Conservation (phyloP, 2,329 filamentous ascomycete species). For the Penicillium rolfsii region DNA sequence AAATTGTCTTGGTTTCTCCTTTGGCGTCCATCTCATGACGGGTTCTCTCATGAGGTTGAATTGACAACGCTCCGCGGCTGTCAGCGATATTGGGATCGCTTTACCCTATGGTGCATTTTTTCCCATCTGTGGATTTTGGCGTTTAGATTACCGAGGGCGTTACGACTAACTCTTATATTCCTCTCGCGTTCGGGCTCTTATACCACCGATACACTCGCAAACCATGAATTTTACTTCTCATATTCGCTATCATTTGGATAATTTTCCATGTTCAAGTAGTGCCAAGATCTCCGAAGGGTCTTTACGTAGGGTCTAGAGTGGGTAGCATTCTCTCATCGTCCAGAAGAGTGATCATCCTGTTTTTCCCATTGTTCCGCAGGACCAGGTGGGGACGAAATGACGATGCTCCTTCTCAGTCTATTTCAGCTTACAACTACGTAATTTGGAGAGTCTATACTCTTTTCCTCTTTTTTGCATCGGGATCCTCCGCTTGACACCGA, state of each 20-base stretch:
- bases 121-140: constrained; percentile 4
- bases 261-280: not conserved
- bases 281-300: not conserved
- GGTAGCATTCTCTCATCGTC: not conserved
- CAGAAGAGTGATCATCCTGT: not conserved
- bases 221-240: not conserved
- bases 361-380: not conserved
- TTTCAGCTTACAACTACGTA: not conserved
- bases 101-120: not conserved
- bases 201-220: constrained; percentile 20
- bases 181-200: constrained; percentile 11
- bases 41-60: not conserved
- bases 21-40: constrained; percentile 14
- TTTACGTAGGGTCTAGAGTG: not conserved
- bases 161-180: constrained; percentile 3
- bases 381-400: not conserved
- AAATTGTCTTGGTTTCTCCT: constrained; percentile 6
- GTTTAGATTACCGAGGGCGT: constrained; percentile 14
- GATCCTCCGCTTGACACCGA: not conserved
- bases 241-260: too few species aligned
- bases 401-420: not conserved
- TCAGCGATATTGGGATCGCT: not conserved
- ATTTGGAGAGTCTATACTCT: not conserved
- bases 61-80: not conserved
- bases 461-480: constrained; percentile 26